Conservation (phyloP, 495 filamentous ascomycete genomes). For the Aspergillus bridgeri region DNA sequence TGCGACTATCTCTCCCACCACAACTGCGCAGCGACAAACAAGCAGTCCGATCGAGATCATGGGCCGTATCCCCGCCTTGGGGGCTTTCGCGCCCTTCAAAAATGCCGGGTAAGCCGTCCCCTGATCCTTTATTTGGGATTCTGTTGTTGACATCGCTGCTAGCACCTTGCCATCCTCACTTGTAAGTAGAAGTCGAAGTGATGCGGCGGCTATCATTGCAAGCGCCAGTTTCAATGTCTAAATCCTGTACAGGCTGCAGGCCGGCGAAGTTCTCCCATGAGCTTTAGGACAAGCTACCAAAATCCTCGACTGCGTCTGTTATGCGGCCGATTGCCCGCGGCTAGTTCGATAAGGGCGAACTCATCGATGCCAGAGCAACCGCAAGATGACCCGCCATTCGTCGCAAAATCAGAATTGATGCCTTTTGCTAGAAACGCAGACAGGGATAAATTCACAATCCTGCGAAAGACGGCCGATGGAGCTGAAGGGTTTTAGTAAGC, state of each 20-base stretch:
- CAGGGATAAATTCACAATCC: not conserved
- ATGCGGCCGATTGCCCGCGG: not conserved
- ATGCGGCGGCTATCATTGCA: not conserved
- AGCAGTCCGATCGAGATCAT: not conserved
- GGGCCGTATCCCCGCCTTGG: not conserved
- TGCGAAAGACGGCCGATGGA: not conserved
- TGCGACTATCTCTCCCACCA: not conserved
- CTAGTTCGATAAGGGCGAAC: not conserved
- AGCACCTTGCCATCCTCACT: not conserved
- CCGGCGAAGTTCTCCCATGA: not conserved
- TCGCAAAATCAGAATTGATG: not conserved
- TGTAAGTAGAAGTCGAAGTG: not conserved
- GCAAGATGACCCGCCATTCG: not conserved
- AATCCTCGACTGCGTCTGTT: not conserved
- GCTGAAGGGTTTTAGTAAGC: not conserved
- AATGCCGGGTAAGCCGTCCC: not conserved
- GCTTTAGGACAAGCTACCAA: not conserved
- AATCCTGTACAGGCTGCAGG: not conserved
- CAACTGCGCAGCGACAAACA: not conserved
- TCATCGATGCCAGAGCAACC: not conserved
- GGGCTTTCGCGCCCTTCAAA: not conserved
- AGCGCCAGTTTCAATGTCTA: not conserved
- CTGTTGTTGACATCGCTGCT: not conserved
- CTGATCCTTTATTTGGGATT: not conserved
- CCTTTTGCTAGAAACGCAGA: not conserved